These are phyloP conservation scores for Echium plantagineum DNA, from an alignment of 257 asterid species.

Conservation along the genomic window DNA sequence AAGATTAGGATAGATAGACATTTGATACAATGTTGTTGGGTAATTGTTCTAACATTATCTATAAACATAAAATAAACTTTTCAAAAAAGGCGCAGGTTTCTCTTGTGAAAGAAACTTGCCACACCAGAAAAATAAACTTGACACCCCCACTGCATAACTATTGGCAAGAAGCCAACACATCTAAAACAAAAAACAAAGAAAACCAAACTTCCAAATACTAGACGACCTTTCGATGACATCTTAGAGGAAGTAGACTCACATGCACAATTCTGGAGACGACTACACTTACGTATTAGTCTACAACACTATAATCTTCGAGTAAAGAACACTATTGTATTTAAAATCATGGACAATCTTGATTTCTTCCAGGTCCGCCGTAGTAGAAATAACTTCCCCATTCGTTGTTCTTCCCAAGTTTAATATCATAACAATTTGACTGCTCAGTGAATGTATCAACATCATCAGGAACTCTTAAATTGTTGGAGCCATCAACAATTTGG, in stretches of 20 bases:
- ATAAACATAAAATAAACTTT: neutral
- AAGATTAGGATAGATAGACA: too few relatives aligned
- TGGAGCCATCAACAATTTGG: neutral
- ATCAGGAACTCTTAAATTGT: neutral
- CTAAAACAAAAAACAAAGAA: neutral
- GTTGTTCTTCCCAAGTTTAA: neutral
- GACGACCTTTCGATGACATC: too few relatives aligned
- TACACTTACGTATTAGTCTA: neutral
- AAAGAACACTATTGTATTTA: neutral
- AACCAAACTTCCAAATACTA: neutral
- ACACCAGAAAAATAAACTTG: neutral
- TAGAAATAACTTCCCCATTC: neutral
- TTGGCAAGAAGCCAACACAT: neutral
- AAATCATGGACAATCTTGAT: neutral
- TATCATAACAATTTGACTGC: neutral
- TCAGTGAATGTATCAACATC: neutral
- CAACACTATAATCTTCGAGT: neutral
- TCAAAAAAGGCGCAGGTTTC: neutral
- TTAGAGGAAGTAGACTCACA: neutral
- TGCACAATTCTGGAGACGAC: neutral
- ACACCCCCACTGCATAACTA: neutral
- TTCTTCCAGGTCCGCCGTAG: neutral
- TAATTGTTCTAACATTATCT: too few relatives aligned
- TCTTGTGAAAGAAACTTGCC: neutral
- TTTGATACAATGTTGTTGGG: too few relatives aligned